Evolutionary conservation across 176 grass and related monocot genomes (phyloP).

Genomic region (Alopecurus myosuroides): DNA sequence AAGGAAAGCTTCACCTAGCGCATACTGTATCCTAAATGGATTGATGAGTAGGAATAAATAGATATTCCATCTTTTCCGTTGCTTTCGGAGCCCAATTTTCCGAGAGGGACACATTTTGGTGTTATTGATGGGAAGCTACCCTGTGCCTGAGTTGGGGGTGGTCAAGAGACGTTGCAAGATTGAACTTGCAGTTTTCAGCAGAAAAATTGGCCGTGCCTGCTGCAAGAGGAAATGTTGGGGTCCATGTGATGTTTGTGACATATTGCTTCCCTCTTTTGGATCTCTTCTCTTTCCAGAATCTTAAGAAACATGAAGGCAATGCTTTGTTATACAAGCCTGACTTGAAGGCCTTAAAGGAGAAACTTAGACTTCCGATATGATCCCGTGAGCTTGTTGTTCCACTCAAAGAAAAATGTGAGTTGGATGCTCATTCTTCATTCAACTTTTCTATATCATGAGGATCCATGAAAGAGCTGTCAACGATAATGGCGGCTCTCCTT

Average conservation of each 20-base stretch:
- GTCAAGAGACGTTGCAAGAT: conserved; percentile 78
- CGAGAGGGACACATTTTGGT: conserved; percentile 46
- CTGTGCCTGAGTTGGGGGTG: conserved; percentile 50
- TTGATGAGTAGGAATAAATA: conserved; percentile 89
- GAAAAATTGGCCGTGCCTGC: conserved; percentile 68
- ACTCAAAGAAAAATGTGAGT: conserved; percentile 74
- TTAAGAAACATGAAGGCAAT: conserved; percentile 69
- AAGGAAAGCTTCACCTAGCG: conserved; percentile 70
- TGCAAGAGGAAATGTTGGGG: conserved; percentile 32
- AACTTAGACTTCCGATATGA: conserved; percentile 73
- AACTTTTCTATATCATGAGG: no score
- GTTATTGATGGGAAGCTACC: conserved; percentile 88
- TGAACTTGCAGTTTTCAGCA: conserved; percentile 80
- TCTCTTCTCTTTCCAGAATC: conserved; percentile 73
- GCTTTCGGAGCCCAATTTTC: conserved; percentile 54
- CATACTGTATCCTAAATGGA: conserved; percentile 85
- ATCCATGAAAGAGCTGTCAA: no score
- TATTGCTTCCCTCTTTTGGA: conserved; percentile 83
- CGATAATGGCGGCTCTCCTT: no score
- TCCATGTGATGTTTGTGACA: conserved; percentile 78
- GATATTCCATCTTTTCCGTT: conserved; percentile 71
- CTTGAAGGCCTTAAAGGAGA: conserved; percentile 52
- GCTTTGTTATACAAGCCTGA: conserved; percentile 81
- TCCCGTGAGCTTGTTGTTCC: conserved; percentile 86
- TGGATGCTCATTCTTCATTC: no score